Evolutionary conservation across 2,329 filamentous ascomycete genomes (phyloP).

Genomic region (Mycocentrospora acerina): DNA sequence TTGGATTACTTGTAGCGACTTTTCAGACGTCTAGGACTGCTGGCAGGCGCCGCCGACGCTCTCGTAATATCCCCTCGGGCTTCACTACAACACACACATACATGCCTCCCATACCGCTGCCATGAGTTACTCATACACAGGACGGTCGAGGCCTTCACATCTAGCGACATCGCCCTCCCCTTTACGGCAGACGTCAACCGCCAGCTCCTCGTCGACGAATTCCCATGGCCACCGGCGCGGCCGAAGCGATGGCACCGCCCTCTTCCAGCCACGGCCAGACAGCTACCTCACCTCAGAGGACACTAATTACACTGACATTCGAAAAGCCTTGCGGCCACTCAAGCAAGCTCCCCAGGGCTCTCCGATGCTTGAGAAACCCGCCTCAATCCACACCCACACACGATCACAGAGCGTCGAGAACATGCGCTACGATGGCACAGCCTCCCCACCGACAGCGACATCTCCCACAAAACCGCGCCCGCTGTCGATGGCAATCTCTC

Average conservation of each 20-base stretch:
- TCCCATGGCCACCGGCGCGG: conserved; percentile 75
- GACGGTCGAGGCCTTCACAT: conserved; percentile 44
- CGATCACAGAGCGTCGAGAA: conserved; percentile 47
- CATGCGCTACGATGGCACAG: conserved; percentile 42
- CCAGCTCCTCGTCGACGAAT: conserved; percentile 69
- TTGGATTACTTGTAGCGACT: conserved; percentile 18
- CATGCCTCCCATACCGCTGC: too few species aligned
- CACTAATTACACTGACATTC: conserved; percentile 65
- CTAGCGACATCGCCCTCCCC: conserved; percentile 47
- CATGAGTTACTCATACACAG: conserved; percentile 42
- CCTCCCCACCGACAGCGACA: conserved; percentile 39
- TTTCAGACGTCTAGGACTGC: conserved; percentile 10
- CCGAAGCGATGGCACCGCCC: conserved; percentile 68
- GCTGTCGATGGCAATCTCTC: conserved; percentile 44
- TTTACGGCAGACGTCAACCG: conserved; percentile 66
- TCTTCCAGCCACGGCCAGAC: conserved; percentile 54
- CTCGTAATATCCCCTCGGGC: conserved; percentile 25
- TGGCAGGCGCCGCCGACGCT: conserved; percentile 30
- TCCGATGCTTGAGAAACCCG: conserved; percentile 28
- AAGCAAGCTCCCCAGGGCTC: conserved; percentile 35
- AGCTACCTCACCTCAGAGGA: conserved; percentile 47
- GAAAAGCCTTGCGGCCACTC: conserved; percentile 70
- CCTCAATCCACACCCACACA: conserved; percentile 22
- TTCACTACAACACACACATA: too few species aligned
- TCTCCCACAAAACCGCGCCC: conserved; percentile 48